Evolutionary conservation across 2,329 filamentous ascomycete species (phyloP), one percentile per base, ranked within the genome.

Genomic region (Colletotrichum sp.): DNA sequence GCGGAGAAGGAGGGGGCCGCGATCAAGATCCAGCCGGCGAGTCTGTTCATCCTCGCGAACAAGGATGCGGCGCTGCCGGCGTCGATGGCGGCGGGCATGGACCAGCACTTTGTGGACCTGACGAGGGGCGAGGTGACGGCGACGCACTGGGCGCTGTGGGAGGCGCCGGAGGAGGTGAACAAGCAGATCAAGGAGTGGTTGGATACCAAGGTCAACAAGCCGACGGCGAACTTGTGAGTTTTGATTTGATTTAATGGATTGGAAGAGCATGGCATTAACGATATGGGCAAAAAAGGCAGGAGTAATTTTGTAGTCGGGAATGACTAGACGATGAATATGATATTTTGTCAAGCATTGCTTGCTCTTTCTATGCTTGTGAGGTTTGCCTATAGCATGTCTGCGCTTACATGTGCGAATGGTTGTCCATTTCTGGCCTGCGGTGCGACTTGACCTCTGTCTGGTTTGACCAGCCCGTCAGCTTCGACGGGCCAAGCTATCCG

Each of bases 61-160:
- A 87, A 89, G 61, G 97, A 99, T 83, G 79, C 80, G 0, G 94
- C 96, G 2, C 86, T 98, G 78, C 94, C 93, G 72, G 92, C 94
- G 1, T 86, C 88, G 52, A 91, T 98, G 90, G 90, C 93, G 2
- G 85, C 84, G 28, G 90, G 91, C 1, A 98, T 98, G 95, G 92
- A 92, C 25, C 87, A 88, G 78, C 86, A 87, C 77, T 91, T 96
- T 75, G 89, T 91, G 4, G 89, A 91, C 62, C 84, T 97, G 80
- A 94, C 91, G 9, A 88, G 89, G 76, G 89, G 86, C 10, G 91
- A 94, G 82, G 93, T 98, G 9, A 70, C 93, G 43, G 89, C 93
- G 0, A 87, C 89, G 22, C 97, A 98, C 85, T 98, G 96, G 96
- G 94, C 93, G 61, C 85, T 98, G 82, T 93, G 92, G 87, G 91